These are phyloP conservation scores for Solanum clarkiae DNA, from an alignment of 257 asterid species.

Conservation along the genomic window DNA sequence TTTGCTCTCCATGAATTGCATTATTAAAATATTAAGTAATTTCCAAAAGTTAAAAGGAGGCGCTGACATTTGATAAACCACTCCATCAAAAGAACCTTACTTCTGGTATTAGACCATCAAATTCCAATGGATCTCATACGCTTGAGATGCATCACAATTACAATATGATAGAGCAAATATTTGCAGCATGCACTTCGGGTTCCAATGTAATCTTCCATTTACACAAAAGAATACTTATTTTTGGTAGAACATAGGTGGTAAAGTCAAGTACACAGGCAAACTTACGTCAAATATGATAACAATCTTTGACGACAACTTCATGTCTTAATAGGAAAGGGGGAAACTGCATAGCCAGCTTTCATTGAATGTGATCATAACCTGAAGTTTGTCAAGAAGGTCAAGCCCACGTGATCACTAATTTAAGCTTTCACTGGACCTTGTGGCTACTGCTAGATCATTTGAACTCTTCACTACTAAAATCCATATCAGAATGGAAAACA, in stretches of 20 bases:
- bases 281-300: neutral
- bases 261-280: neutral
- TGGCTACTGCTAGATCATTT: neutral
- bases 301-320: neutral
- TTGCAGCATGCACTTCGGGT: neutral
- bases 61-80: neutral
- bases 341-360: neutral
- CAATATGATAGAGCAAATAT: neutral
- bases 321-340: neutral
- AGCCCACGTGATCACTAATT: neutral
- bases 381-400: neutral
- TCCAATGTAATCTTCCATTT: neutral
- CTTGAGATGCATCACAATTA: neutral
- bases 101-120: neutral
- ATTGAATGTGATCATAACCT: neutral
- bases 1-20: neutral
- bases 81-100: neutral
- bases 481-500: neutral
- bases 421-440: neutral
- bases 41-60: neutral
- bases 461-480: neutral
- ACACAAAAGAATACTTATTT: neutral
- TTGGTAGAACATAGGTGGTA: neutral
- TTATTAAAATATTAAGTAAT: neutral
- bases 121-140: neutral